Base-by-base conservation (phyloP, 164 flowering plant genomes). In the Chloranthus sessilifolius region DNA sequence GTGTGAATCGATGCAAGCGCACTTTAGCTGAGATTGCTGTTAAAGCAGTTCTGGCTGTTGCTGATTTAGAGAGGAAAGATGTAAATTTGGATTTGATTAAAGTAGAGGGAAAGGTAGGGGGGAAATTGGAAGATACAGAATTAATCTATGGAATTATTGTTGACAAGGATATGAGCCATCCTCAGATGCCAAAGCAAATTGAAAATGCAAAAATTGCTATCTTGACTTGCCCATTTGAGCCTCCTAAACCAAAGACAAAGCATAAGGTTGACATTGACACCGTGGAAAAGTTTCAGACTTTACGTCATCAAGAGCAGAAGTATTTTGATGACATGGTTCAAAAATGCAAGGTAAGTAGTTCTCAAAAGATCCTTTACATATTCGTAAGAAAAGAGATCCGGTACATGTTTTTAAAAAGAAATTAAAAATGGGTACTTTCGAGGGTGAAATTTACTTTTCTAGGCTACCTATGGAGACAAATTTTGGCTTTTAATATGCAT, bases 231-330 rank as follows among this genome's bases (percentile, higher is more conserved):
- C 97, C 99, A 9, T 92, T 92, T 79, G 97, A 92, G 81, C 99
- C 99, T 25, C 95, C 99, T 1, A 92, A 92, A 81, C 99, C 97
- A 51, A 92, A 92, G 72, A 89, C 99, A 43, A 92, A 92, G 66
- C 99, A 92, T 84, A 92, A 92, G 94, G 95, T 92, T 67, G 99
- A 92, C 57, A 88, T 92, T 64, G 95, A 92, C 71, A 76, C 95
- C 1, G 95, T 88, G 31, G 99, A 92, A 39, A 88, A 92, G 71
- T 92, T 92, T 60, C 84, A 92, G 66, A 84, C 92, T 14, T 66
- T 92, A 39, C 85, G 97, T 38, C 50, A 58, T 49, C 99, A 92
- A 60, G 97, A 92, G 69, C 83, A 73, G 75, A 73, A 92, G 61
- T 88, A 92, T 68, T 92, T 92, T 64, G 99, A 88, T 77, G 95